Evolutionary conservation across 176 grass and related monocot species (phyloP), one percentile per base, ranked within the genome.

Genomic region (Puccinellia tenuiflora): DNA sequence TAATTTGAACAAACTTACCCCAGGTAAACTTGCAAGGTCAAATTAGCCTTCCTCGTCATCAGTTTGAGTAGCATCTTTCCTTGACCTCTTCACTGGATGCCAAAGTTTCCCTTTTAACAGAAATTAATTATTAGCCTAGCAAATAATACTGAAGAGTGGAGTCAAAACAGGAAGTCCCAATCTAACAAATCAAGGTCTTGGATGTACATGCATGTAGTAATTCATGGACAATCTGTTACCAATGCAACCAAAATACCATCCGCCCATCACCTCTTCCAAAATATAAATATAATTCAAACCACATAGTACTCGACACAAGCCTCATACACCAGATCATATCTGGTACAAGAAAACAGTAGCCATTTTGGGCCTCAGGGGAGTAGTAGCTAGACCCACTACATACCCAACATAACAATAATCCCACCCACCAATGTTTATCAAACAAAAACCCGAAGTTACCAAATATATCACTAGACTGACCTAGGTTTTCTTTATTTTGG

Each of bases 21-120:
- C 55, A 35, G 33, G 25, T 79, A 10, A 63, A 79, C 79, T 81
- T 57, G 61, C 60, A 68, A 11, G 25, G 30, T 63, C 33, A 38
- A 39, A 77, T 89, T 69, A 96, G 72, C 77, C 80, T 71, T 92
- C 90, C n/a, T 92, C 93, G 15, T 96, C 90, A 47, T 96, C 90
- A 51, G 83, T 91, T 79, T 90, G 82, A 73, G 79, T 55, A 77
- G 83, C 69, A 92, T 64, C 42, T 24, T 91, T 87, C 51, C 82
- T 83, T 75, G 76, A 62, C 26, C 45, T 90, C 72, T 91, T 81
- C 86, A 89, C 76, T 18, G 86, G 83, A 67, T 73, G 83, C 5
- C 81, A 78, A 74, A 85, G 12, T 83, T 90, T 85, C n/a, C 93
- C 93, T 91, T 57, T 62, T 17, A 83, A 79, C 26, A 86, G 6